Conservation (phyloP, 208 protist species). For the Angomonas ambiguus region DNA sequence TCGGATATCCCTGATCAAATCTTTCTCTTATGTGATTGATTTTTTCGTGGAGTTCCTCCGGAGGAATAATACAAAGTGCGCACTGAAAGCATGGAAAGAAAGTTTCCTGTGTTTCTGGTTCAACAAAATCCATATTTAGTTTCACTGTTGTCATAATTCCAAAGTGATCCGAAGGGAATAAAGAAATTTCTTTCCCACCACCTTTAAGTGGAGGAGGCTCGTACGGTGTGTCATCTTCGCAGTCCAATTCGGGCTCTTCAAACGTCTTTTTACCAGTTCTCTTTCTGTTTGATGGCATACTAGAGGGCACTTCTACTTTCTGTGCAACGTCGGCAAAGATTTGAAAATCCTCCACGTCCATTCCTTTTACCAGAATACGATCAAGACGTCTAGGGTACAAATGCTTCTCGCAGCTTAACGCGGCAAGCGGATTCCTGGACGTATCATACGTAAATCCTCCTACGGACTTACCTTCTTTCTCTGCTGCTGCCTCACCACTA, state of each 20-base stretch:
- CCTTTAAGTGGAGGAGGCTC: background rate
- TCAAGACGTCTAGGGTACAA: constrained; percentile 13
- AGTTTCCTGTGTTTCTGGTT: background rate
- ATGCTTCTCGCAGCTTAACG: background rate
- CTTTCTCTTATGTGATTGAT: constrained; percentile 13
- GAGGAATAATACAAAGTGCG: constrained; percentile 10
- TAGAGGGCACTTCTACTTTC: background rate
- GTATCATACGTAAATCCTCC: constrained; percentile 15
- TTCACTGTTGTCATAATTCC: background rate
- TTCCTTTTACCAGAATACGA: constrained; percentile 5
- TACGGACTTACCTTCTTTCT: background rate
- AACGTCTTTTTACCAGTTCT: background rate
- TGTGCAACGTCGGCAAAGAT: constrained; percentile 5
- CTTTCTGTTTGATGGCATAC: background rate
- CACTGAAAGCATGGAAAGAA: constrained; percentile 15
- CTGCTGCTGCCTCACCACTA: background rate
- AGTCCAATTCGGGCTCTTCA: background rate
- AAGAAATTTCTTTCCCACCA: constrained; percentile 2
- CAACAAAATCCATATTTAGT: background rate
- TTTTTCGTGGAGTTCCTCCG: constrained; percentile 4
- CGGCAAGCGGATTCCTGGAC: constrained; percentile 4
- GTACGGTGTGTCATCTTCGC: constrained; percentile 3
- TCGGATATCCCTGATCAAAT: constrained; percentile 15
- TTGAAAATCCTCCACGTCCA: background rate
- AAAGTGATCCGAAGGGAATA: constrained; percentile 21